Conservation (phyloP, 371 early-diverging fungal species). For the Mortierella sp. region DNA sequence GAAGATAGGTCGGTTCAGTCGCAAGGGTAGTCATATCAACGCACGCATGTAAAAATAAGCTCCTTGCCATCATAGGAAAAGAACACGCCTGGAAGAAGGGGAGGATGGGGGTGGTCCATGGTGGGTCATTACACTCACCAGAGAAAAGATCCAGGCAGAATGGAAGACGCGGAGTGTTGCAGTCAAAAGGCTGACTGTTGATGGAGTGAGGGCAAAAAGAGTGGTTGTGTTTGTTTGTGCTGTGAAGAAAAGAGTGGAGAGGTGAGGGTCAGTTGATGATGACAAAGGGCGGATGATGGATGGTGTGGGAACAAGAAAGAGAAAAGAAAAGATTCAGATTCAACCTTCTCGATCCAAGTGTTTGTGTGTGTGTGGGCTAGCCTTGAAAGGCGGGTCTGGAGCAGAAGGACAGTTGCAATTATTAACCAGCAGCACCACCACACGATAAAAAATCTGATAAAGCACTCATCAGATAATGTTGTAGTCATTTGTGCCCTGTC, state of each 20-base stretch:
- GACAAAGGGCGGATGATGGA: not conserved
- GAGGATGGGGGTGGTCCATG: not conserved
- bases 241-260: not conserved
- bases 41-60: not conserved
- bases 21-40: not conserved
- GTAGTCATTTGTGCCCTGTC: conserved; percentile 8
- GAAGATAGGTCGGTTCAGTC: not conserved
- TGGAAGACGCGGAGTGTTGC: not conserved
- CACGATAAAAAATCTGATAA: conserved; percentile 8
- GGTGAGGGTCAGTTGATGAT: not conserved
- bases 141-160: not conserved
- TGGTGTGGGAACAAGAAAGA: not conserved
- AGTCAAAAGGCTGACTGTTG: not conserved
- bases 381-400: not conserved
- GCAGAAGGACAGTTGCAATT: not conserved
- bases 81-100: not conserved
- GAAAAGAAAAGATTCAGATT: not conserved
- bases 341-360: not conserved
- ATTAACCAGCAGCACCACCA: not conserved
- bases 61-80: not conserved
- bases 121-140: not conserved
- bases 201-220: too few relatives aligned
- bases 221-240: not conserved
- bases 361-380: not conserved
- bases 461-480: not conserved